These are phyloP conservation scores for Berberis thunbergii DNA, from an alignment of 164 flowering plant species.

Conservation along the genomic window DNA sequence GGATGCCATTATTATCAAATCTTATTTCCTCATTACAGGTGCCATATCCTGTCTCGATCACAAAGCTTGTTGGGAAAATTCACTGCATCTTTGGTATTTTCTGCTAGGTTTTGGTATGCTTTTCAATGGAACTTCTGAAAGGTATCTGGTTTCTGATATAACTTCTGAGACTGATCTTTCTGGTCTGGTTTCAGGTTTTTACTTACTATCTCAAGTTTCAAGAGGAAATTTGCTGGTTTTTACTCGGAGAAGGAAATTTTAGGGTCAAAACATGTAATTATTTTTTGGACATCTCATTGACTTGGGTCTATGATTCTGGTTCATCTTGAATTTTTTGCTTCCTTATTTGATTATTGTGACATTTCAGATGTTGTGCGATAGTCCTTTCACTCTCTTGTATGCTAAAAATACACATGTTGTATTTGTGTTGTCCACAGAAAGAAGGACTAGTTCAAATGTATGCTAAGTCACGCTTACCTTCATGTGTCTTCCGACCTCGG, in stretches of 20 bases:
- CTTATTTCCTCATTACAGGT: conserved; percentile 35
- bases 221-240: conserved; percentile 55
- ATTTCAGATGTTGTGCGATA: neutral
- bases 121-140: neutral
- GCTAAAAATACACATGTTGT: conserved; percentile 19
- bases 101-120: conserved; percentile 76
- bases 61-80: conserved; percentile 56
- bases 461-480: conserved; percentile 43
- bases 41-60: conserved; percentile 24
- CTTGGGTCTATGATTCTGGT: conserved; percentile 2
- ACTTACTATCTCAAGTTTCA: conserved; percentile 52
- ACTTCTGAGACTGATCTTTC: conserved; percentile 6
- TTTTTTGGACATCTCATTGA: conserved; percentile 2
- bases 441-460: conserved; percentile 68
- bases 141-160: neutral
- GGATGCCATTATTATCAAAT: neutral
- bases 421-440: conserved; percentile 51
- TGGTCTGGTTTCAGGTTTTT: conserved; percentile 55
- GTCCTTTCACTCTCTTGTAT: conserved; percentile 10
- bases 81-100: conserved; percentile 49
- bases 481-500: conserved; percentile 33
- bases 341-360: neutral
- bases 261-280: conserved; percentile 68
- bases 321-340: neutral
- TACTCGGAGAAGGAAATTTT: conserved; percentile 64